These are phyloP conservation scores for Lepiota brunneoincarnata DNA, from an alignment of 768 basidiomycete genomes.

Conservation along the genomic window DNA sequence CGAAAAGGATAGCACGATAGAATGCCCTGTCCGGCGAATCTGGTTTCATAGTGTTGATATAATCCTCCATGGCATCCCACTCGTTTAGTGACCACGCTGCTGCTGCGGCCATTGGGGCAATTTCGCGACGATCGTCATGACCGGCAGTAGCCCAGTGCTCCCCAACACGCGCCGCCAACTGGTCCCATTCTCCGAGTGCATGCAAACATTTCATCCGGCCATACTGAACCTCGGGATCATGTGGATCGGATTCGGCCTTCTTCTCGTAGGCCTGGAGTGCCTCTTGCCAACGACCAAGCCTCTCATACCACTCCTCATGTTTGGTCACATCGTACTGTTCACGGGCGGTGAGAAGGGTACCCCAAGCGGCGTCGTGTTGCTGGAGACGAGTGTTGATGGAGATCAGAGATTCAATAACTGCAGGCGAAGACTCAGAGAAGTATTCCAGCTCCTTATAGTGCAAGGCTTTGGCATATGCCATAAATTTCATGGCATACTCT, in stretches of 20 bases:
- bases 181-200: conserved; percentile 97
- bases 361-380: conserved; percentile 98
- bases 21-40: conserved; percentile 95
- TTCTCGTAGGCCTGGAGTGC: conserved; percentile 84
- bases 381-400: conserved; percentile 95
- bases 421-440: conserved; percentile 86
- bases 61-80: conserved; percentile 98
- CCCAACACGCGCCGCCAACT: conserved; percentile 80
- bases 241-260: conserved; percentile 72
- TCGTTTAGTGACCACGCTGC: conserved; percentile 96
- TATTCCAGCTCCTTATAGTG: conserved; percentile 99
- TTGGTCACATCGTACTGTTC: conserved; percentile 88
- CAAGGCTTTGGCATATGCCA: conserved; percentile 95
- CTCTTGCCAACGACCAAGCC: conserved; percentile 94
- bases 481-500: conserved; percentile 89
- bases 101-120: conserved; percentile 95
- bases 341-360: conserved; percentile 86
- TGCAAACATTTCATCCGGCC: conserved; percentile 96
- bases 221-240: conserved; percentile 72
- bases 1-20: conserved; percentile 92
- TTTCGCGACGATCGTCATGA: conserved; percentile 82
- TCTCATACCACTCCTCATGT: conserved; percentile 98
- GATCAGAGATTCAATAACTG: conserved; percentile 92
- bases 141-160: conserved; percentile 83
- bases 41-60: conserved; percentile 87